Conservation (phyloP, 495 filamentous ascomycete species). For the Tuber melanosporum region DNA sequence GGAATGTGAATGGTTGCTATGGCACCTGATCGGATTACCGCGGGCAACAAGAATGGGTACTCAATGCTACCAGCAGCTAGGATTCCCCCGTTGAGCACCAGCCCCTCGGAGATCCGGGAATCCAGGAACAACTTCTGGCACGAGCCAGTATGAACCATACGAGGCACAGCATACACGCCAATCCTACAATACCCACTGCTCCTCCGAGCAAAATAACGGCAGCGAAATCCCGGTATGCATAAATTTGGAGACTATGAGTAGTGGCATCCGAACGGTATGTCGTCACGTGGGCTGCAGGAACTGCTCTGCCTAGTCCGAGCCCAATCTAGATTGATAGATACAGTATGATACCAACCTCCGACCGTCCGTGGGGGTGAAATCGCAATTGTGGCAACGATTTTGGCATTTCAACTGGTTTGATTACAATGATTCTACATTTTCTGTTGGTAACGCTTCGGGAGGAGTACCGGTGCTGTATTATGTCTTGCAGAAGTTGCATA, state of each 20-base stretch:
- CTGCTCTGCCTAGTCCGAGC: background rate
- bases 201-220: background rate
- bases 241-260: background rate
- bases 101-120: background rate
- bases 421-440: background rate
- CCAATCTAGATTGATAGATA: background rate
- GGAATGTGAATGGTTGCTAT: background rate
- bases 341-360: background rate
- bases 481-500: background rate
- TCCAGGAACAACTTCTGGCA: background rate
- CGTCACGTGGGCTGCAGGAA: constrained; percentile 3
- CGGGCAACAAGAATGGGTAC: background rate
- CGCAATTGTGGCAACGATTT: background rate
- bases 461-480: background rate
- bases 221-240: background rate
- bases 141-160: background rate
- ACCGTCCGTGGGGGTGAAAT: background rate
- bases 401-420: background rate
- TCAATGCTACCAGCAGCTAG: background rate
- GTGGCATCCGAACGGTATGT: background rate
- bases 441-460: background rate
- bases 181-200: background rate
- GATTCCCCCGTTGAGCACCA: background rate
- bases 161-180: background rate
- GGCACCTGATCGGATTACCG: background rate